Evolutionary conservation across 257 asterid genomes (phyloP).

Genomic region (Thymus quinquecostatus): DNA sequence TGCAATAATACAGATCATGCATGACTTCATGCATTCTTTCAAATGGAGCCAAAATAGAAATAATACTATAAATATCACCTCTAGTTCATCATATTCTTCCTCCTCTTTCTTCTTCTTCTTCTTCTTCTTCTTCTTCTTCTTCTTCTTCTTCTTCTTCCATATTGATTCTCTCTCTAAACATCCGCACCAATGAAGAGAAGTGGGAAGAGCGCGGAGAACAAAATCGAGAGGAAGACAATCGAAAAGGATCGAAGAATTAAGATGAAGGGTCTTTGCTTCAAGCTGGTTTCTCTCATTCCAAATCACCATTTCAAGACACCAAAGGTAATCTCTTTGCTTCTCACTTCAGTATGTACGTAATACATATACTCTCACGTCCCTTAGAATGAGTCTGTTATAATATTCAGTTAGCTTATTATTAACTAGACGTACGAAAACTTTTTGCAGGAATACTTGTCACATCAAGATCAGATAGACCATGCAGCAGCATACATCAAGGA

Average conservation of each 20-base stretch:
- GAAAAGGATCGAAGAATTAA: conserved; percentile 38
- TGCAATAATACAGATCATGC: no score
- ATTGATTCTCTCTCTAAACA: no score
- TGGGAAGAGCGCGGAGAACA: conserved; percentile 15
- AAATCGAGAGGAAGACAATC: conserved; percentile 30
- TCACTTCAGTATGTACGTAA: no score
- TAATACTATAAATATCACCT: no score
- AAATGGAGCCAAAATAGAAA: no score
- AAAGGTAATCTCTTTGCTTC: conserved; percentile 30
- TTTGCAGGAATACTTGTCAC: conserved; percentile 41
- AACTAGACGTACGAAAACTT: background rate
- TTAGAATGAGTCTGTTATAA: background rate
- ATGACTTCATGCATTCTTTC: no score
- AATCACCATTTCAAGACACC: conserved; percentile 29
- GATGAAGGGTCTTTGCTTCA: conserved; percentile 35
- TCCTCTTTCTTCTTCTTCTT: no score
- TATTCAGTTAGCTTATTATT: background rate
- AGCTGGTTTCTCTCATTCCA: conserved; percentile 45
- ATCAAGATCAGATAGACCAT: conserved; percentile 44
- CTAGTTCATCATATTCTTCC: no score
- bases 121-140: no score
- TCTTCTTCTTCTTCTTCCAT: no score
- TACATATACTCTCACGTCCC: no score
- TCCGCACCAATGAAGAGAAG: background rate
- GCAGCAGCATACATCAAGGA: conserved; percentile 37